Percentiles rank a stretch among this genome's conserved stretches.
Evolutionary conservation across 768 basidiomycete genomes (phyloP).

Genomic region (Hypsizygus marmoreus): DNA sequence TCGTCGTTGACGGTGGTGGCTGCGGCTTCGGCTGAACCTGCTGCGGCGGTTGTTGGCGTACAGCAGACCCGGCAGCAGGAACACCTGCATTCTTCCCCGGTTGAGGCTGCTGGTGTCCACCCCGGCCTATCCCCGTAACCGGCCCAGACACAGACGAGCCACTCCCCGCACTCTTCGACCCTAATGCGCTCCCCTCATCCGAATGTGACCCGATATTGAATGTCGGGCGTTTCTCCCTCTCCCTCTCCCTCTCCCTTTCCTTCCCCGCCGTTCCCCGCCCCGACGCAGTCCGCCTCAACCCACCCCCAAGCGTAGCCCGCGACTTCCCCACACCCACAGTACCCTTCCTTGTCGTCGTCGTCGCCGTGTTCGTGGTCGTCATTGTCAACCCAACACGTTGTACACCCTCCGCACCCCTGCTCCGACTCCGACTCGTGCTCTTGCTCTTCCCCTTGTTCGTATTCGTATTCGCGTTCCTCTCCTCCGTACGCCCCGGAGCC

Average conservation of each 20-base stretch:
- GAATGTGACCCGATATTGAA: conserved; percentile 66
- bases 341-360: background rate
- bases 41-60: background rate
- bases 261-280: background rate
- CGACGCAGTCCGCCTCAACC: conserved; percentile 5
- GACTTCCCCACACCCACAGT: conserved; percentile 3
- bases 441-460: conserved; percentile 4
- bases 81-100: background rate
- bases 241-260: conserved; percentile 6
- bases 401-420: conserved; percentile 10
- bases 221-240: conserved; percentile 27
- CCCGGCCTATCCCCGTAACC: conserved; percentile 1
- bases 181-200: conserved; percentile 46
- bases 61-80: background rate
- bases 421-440: conserved; percentile 16
- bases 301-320: conserved; percentile 1
- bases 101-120: background rate
- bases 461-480: background rate
- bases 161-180: conserved; percentile 39
- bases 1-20: conserved; percentile 27
- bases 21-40: conserved; percentile 18
- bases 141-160: conserved; percentile 30
- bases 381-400: conserved; percentile 15
- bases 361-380: no score
- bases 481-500: background rate